Base-by-base conservation (phyloP, 768 basidiomycete species). In the Crassisporium funariophilum region DNA sequence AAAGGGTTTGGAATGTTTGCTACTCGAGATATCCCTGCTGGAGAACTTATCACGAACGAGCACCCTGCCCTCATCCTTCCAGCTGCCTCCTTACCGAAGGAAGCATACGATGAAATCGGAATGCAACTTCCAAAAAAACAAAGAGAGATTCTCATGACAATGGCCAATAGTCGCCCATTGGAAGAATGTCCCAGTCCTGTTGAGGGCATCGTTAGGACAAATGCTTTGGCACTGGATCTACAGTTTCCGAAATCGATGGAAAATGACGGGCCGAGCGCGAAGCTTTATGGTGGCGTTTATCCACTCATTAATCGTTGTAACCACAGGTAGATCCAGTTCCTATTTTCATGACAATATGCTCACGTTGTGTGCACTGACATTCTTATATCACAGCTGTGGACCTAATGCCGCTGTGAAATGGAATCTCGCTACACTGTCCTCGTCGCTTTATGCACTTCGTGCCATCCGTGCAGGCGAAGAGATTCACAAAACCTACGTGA, bases 161-260 rank as follows among this genome's bases (percentile, higher is more conserved):
- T 75, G 50, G 58, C 64, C 0, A 67, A 67, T 40, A 65, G 66
- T 47, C 56, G 66, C 35, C 31, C 52, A 10, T 35, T 27, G 5
- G 64, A 65, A 16, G 71, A 72, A 41, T 73, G 68, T 35, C 54
- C 53, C 19, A 62, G 61, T 23, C 42, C 52, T 6, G 63, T 76
- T 25, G 73, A 77, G 46, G 75, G 75, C 2, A 72, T 76, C 20
- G 64, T 67, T 2, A 62, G 68, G 3, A 78, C 75, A 8, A 78
- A 78, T 48, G 75, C 67, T 5, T 54, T 70, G 12, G 56, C 59
- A 20, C 57, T 77, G 22, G 67, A 72, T 16, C 56, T 76, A 23
- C 48, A 58, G 2, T 46, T 44, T 35, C 61, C 60, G 37, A 67
- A 58, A 52, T 58, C 41, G 23, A 55, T 39, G 44, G 49, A 55